Base-by-base conservation (phyloP, 148 eudicot species). In the Cornus kousa region DNA sequence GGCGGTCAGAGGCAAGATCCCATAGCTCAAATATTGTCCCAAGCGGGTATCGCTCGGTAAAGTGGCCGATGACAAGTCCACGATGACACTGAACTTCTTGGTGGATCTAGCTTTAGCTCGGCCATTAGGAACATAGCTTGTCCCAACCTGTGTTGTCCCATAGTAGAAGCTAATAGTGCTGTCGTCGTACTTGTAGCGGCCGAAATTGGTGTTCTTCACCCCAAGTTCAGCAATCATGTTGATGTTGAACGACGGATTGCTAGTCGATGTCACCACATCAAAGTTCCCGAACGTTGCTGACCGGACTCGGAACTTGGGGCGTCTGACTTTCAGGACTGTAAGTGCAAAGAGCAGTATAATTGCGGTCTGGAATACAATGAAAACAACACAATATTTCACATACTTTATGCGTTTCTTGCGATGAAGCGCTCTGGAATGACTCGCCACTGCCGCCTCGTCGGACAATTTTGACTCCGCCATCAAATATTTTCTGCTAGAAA, bases 1-100 rank as follows among this genome's bases (percentile, higher is more conserved):
- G 35, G 70, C 66, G 17, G 24, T 83, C 57, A 83, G 20, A 1
- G 75, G 74, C 82, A 83, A 50, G 35, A 67, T 11, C 57, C 85
- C 82, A 7, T 62, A 70, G 66, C 7, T 35, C 7, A 79, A 6
- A 75, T 70, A 76, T 17, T 13, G 53, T 8, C 31, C 64, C 23
- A 64, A 72, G 4, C 43, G 5, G 0, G 37, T 0, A 7, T 43
- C 19, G 57, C 5, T 24, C 2, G 37, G 1, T 2, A 65, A 3
- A n/a, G 10, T 70, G 3, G 37, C 9, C 22, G 84, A 69, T 1
- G 70, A 4, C 43, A 78, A 14, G 3, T 78, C 43, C 79, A 69
- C 77, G 0, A 13, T 4, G 5, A 83, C 68, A 6, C 1, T 24
- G 3, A 83, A 33, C 59, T 75, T 75, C 59, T 67, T 79, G 19